A percentile compares a stretch with the other conserved stretches of the same genome.
phyloP scores from a whole-genome alignment of 2,329 filamentous ascomycete genomes.

The Verticillium nubilum region DNA sequence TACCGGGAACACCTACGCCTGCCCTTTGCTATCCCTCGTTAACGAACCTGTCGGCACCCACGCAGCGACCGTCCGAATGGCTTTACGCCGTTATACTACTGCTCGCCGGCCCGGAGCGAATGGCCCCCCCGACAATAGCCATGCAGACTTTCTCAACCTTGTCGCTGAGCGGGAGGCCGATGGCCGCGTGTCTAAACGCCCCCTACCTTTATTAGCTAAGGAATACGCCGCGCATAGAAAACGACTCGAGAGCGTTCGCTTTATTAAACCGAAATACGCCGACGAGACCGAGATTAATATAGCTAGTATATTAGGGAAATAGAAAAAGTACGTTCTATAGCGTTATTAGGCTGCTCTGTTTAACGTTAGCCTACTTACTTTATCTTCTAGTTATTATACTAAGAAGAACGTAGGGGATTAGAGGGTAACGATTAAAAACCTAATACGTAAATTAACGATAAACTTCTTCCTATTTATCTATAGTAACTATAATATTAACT shows the following conservation, averaged over 20 bases:
- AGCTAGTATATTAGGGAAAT: conserved; percentile 15
- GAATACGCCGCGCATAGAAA: conserved; percentile 13
- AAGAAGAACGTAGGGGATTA: conserved; percentile 15
- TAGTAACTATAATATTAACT: conserved; percentile 17
- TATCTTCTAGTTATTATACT: conserved; percentile 9
- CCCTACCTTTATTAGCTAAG: conserved; percentile 12
- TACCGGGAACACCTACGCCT: background rate
- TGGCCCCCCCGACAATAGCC: background rate
- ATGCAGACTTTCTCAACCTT: conserved; percentile 8
- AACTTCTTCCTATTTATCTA: conserved; percentile 21
- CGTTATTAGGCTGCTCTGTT: background rate
- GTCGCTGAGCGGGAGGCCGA: conserved; percentile 2
- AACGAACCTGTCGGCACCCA: background rate
- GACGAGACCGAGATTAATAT: conserved; percentile 16
- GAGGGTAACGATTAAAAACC: conserved; percentile 11
- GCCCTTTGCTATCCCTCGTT: background rate
- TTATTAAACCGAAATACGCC: conserved; percentile 15
- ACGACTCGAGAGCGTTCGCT: conserved; percentile 12
- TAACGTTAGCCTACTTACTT: background rate
- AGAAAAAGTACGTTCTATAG: conserved; percentile 11
- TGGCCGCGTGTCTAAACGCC: conserved; percentile 1
- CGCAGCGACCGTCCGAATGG: background rate
- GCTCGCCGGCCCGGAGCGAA: background rate
- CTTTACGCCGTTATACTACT: background rate
- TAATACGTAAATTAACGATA: conserved; percentile 12